Evolutionary conservation across 257 asterid species (phyloP).

Genomic region (Marsdenia floribunda): DNA sequence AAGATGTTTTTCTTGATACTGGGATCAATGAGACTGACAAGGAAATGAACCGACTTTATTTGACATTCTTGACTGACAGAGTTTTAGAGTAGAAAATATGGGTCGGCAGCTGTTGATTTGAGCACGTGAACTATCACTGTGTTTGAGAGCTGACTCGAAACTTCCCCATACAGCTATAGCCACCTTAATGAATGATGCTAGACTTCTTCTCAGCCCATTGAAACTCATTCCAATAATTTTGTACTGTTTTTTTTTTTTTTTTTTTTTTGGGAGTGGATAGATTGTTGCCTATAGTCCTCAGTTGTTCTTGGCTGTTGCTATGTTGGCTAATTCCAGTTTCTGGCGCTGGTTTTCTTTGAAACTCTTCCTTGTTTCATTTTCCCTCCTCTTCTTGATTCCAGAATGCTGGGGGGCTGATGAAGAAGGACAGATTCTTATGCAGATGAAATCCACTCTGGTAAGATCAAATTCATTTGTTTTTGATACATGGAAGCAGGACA

Average conservation of each 20-base stretch:
- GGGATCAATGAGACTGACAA: neutral
- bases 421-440: slow-evolving; percentile 20
- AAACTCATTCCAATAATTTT: neutral
- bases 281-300: neutral
- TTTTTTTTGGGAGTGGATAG: neutral
- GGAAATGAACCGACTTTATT: slow-evolving; percentile 8
- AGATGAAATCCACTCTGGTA: slow-evolving; percentile 28
- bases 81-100: neutral
- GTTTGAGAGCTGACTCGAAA: slow-evolving; percentile 1
- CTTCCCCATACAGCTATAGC: slow-evolving; percentile 5
- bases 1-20: too few species aligned
- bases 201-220: neutral
- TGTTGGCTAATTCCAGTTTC: slow-evolving; percentile 20
- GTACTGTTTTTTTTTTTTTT: too few species aligned
- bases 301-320: neutral
- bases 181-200: slow-evolving; percentile 1
- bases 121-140: neutral
- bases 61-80: neutral
- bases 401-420: slow-evolving; percentile 20
- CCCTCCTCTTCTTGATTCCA: slow-evolving; percentile 7
- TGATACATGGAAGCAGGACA: slow-evolving; percentile 24
- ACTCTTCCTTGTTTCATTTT: slow-evolving; percentile 1
- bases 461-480: slow-evolving; percentile 21
- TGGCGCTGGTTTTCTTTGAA: slow-evolving; percentile 3
- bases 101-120: neutral